Evolutionary conservation across 1,284 basidiomycete species (phyloP).

Genomic region (Sporisorium reilianum): DNA sequence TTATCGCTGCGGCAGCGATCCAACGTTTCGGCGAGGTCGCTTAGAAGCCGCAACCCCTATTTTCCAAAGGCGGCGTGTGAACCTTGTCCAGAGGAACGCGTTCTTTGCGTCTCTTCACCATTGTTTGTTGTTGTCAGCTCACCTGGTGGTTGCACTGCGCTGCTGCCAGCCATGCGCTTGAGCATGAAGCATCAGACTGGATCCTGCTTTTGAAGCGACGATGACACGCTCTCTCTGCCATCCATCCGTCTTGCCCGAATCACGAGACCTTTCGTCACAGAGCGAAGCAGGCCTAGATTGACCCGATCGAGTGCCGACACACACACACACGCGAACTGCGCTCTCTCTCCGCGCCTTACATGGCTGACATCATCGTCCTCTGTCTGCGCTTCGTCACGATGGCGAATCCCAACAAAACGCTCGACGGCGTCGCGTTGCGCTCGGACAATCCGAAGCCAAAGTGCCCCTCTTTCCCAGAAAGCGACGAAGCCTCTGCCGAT

Average conservation of each 20-base stretch:
- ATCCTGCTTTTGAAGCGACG: neutral
- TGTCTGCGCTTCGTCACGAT: neutral
- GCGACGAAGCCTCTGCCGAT: no score
- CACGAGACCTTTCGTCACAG: neutral
- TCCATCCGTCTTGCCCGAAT: neutral
- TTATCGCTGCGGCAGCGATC: neutral
- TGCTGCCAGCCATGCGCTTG: neutral
- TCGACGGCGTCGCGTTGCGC: neutral
- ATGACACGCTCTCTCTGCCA: neutral
- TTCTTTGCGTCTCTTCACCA: neutral
- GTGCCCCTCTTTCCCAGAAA: neutral
- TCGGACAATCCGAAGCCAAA: neutral
- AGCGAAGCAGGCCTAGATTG: no score
- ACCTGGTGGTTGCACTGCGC: conserved; percentile 8
- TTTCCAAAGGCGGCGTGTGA: conserved; percentile 2
- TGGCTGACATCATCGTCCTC: neutral
- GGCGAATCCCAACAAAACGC: neutral
- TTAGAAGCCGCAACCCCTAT: conserved; percentile 3
- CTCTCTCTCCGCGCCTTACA: no score
- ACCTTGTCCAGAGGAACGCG: neutral
- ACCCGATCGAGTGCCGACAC: neutral
- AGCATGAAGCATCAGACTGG: neutral
- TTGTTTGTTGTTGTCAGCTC: conserved; percentile 6
- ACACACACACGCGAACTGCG: no score
- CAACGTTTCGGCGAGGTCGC: neutral